Evolutionary conservation across 768 basidiomycete species (phyloP), one percentile per base, ranked within the genome.

Genomic region (Russula ochroleuca): DNA sequence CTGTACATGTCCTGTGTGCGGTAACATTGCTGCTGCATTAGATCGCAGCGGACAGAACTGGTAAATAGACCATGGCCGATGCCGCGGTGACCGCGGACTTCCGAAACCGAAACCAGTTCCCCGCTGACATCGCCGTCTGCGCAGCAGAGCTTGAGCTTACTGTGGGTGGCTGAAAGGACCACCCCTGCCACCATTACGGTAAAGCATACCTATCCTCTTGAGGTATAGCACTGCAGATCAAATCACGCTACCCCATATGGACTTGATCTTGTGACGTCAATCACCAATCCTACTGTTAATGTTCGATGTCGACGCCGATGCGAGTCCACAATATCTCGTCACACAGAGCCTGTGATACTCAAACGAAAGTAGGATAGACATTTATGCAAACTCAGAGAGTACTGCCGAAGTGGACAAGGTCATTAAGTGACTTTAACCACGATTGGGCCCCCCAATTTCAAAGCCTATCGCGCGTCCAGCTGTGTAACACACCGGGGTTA

Each of bases 381-480:
- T 23, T 62, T 51, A 62, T 40, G 56, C 57, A 37, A 48, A 64
- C 56, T 67, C 33, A 64, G 58, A 51, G 66, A 57, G 38, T 60
- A 69, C 56, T 64, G 19, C 14, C 5, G 21, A 33, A 19, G 31
- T 25, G 21, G 28, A 41, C 40, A 38, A 23, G 1, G 21, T 35
- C n/a, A n/a, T n/a, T n/a, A n/a, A n/a, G n/a, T n/a, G n/a, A 28
- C 37, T 25, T 61, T 49, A 37, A 61, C 35, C 45, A 62, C 35
- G 25, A 38, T 48, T 55, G 28, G 13, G 49, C 21, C 31, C 37
- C 49, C 28, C 55, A 9, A 47, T 25, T 37, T 61, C 82, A 92
- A 70, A 91, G 78, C 75, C 82, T 89, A 72, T 85, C 86, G 66
- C 91, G 84, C 61, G 81, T 76, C 89, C 90, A 92, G 71, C 90